These are phyloP conservation scores for Trametes gibbosa DNA, from an alignment of 768 basidiomycete species.

Conservation along the genomic window DNA sequence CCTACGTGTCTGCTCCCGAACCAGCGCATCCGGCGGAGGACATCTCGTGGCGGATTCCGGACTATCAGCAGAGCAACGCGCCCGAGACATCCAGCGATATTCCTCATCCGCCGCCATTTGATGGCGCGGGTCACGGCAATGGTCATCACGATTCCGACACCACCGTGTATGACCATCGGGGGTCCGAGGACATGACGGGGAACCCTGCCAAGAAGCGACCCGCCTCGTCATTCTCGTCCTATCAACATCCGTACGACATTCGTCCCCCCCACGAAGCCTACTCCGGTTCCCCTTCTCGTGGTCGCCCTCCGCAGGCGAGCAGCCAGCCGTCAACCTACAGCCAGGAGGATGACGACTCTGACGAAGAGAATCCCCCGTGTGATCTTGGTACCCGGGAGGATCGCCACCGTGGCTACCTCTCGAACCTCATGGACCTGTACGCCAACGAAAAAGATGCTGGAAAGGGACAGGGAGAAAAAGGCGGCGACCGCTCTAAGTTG, in stretches of 20 bases:
- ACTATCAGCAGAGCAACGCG: not conserved
- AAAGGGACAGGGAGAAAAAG: conserved; percentile 3
- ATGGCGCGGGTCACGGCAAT: conserved; percentile 2
- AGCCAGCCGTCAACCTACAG: not conserved
- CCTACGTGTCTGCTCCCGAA: not conserved
- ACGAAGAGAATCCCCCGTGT: conserved; percentile 18
- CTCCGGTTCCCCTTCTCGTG: conserved; percentile 29
- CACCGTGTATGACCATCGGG: conserved; percentile 34
- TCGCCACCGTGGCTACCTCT: conserved; percentile 45
- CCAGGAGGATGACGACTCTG: conserved; percentile 32
- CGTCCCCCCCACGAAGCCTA: conserved; percentile 48
- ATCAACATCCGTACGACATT: conserved; percentile 62
- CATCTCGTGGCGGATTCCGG: conserved; percentile 3
- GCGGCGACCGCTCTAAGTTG: not conserved
- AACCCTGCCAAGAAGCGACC: conserved; percentile 27
- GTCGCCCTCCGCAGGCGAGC: conserved; percentile 45
- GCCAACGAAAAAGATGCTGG: conserved; percentile 31
- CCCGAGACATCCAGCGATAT: not conserved
- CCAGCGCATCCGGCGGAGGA: not conserved
- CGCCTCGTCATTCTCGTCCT: conserved; percentile 51
- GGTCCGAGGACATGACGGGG: not conserved
- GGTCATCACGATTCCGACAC: conserved; percentile 31
- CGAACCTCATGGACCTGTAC: conserved; percentile 54
- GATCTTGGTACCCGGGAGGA: conserved; percentile 16
- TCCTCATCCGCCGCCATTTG: not conserved